Evolutionary conservation across 352 stramenopile species (phyloP).

Genomic region (Phytopythium chamaehyphon): DNA sequence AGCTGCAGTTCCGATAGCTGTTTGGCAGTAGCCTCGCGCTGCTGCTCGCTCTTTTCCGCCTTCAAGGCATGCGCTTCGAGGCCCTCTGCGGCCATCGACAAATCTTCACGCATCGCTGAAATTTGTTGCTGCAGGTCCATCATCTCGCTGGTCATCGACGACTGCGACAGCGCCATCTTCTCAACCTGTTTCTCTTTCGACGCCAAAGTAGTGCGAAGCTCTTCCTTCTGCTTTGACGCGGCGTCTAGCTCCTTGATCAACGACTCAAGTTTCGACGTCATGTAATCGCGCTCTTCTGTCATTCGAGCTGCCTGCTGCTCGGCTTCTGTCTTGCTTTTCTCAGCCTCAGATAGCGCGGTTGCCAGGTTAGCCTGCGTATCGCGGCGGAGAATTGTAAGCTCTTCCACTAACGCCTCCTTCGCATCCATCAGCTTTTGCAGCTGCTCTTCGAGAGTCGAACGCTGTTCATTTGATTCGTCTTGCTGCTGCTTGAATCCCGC

Average conservation of each 20-base stretch:
- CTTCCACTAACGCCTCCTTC: constrained; percentile 34
- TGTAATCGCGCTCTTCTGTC: constrained; percentile 60
- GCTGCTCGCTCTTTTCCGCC: constrained; percentile 50
- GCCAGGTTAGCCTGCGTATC: constrained; percentile 38
- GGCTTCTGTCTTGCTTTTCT: constrained; percentile 2
- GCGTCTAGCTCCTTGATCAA: constrained; percentile 57
- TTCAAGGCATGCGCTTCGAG: constrained; percentile 63
- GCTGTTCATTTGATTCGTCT: constrained; percentile 24
- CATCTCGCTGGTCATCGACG: constrained; percentile 51
- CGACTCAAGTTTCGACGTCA: constrained; percentile 60
- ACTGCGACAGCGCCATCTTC: constrained; percentile 59
- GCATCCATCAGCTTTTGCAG: constrained; percentile 18
- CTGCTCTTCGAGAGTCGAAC: constrained; percentile 26
- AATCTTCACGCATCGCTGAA: constrained; percentile 51
- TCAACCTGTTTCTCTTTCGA: constrained; percentile 71
- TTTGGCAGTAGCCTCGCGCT: constrained; percentile 45
- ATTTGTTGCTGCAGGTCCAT: constrained; percentile 65
- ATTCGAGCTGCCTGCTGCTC: constrained; percentile 28
- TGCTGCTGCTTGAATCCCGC: constrained; percentile 22
- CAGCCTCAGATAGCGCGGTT: constrained; percentile 20
- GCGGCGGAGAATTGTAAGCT: constrained; percentile 29
- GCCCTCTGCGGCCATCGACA: constrained; percentile 59
- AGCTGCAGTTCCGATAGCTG: constrained; percentile 42
- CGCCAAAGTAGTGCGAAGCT: constrained; percentile 30
- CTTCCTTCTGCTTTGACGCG: constrained; percentile 31